Evolutionary conservation across 345 rosid species (phyloP), one percentile per base, ranked within the genome.

Genomic region (Schrenkiella parvula): DNA sequence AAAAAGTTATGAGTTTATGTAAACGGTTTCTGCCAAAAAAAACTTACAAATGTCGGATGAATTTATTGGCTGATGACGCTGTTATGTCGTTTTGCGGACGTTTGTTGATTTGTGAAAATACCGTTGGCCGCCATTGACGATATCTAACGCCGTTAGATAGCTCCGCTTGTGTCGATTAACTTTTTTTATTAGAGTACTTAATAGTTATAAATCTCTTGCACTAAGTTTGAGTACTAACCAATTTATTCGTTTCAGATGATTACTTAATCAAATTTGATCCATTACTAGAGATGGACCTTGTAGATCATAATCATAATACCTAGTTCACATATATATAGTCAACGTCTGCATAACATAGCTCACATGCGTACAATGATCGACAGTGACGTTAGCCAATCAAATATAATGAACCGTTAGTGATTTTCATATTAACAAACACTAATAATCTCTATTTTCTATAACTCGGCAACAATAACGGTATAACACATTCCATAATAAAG

Each of bases 1-100:
- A 22, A n/a, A n/a, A n/a, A 21, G 70, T 70, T 48, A 39, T 72
- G 71, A n/a, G n/a, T n/a, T 64, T 56, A 35, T 59, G 78, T 29
- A 29, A 66, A 51, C 63, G 62, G 68, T 19, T 56, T 74, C 55
- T 56, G 59, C 58, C 38, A 25, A 64, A 65, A n/a, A n/a, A 29
- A n/a, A 26, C 66, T 66, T 74, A 58, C 72, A 74, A 38, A 29
- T 66, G 72, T 73, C 56, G 77, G 71, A 19, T 41, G 44, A 54
- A 47, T 64, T 64, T 64, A 72, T 64, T 64, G 39, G 64, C 25
- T 8, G 55, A 53, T 54, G 77, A 72, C 66, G 72, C 67, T 34
- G 54, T 74, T 74, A 37, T 66, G 67, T 66, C 78, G 78, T 73
- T 66, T 73, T 66, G 78, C 2, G 42, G 60, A 57, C 66, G 72